Evolutionary conservation across 176 grass and related monocot genomes (phyloP), one percentile per base, ranked within the genome.

Genomic region (Aegilops bicornis): DNA sequence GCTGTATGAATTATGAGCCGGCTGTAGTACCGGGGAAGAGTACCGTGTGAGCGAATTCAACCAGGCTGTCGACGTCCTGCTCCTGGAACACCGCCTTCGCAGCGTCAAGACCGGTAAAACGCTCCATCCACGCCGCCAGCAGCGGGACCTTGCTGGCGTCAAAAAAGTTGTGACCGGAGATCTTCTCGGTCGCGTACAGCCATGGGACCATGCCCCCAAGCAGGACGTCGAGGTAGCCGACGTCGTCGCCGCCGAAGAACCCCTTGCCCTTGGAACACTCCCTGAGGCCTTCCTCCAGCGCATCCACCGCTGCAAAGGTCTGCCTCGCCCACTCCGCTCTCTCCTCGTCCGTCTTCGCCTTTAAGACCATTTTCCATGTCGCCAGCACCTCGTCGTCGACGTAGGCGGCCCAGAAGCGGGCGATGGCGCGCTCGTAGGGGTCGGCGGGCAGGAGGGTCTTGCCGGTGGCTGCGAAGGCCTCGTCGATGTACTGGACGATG

Each of bases 211-310:
- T 66, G 23, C 88, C 12, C 4, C 83, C 93, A 0, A 93, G 58
- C 27, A 47, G 5, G 25, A 93, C 37, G n/a, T 93, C 93, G 5
- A 93, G 11, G 69, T 87, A 95, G 2, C 89, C 93, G 2, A 93
- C 78, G 9, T 7, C 20, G 1, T 50, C 47, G 1, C 47, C 47
- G 4, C 47, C 14, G 1, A 50, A 50, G 14, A 50, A 16, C 47
- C 6, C 10, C 9, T 40, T 75, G 39, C 85, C 69, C 39, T 81
- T 81, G 25, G 40, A 87, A 84, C 82, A 87, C 23, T 85, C 73
- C 22, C n/a, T 14, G 0, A 87, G 29, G 8, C 54, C 79, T 56
- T 29, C 86, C 50, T 95, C 93, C n/a, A 95, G 22, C 14, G 15
- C 8, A 2, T 80, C 66, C 23, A 65, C 71, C 37, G 9, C 89